Evolutionary conservation across 106 monocot genomes (phyloP), one percentile per base, ranked within the genome.

Genomic region (Dioscorea zingiberensis): DNA sequence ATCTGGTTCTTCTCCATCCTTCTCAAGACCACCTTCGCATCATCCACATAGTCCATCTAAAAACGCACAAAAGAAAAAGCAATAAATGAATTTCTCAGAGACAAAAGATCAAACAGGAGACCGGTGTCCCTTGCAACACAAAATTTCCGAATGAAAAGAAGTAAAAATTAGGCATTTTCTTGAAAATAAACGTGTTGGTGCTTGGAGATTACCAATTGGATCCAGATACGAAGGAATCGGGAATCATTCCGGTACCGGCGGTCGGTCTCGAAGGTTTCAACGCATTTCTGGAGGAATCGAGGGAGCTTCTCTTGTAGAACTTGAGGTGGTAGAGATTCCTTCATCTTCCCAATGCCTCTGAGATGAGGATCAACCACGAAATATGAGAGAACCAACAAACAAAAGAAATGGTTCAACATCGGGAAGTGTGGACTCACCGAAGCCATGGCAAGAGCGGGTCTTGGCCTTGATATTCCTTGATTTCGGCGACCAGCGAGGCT

Each of bases 281-380:
- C 88, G 77, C 97, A 92, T 63, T 91, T 92, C 81, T 98, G 97
- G 63, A 98, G 88, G 81, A 98, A 98, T 53, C 97, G 77, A 10
- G 97, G 97, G 44, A 98, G 88, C 79, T 98, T 98, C 71, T 86
- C 86, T 14, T 55, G 61, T 19, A 92, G 76, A 18, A 68, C 46
- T 3, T 54, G 63, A 27, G 77, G 28, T 0, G 89, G 86, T 3
- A 98, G 73, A 26, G 67, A 32, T 15, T 67, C 70, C 68, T 69
- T 64, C 85, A 98, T 67, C 68, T 73, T 88, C 66, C 77, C 68
- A 54, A 98, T 82, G 4, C 97, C 97, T 47, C 97, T 92, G 54
- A 21, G 24, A 48, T 38, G 25, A 28, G 18, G n/a, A 62, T 4
- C 22, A 17, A 21, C 4, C 54, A 26, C 7, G 15, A 22, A 32